Evolutionary conservation across 345 rosid genomes (phyloP).

Genomic region (Viola odorata): DNA sequence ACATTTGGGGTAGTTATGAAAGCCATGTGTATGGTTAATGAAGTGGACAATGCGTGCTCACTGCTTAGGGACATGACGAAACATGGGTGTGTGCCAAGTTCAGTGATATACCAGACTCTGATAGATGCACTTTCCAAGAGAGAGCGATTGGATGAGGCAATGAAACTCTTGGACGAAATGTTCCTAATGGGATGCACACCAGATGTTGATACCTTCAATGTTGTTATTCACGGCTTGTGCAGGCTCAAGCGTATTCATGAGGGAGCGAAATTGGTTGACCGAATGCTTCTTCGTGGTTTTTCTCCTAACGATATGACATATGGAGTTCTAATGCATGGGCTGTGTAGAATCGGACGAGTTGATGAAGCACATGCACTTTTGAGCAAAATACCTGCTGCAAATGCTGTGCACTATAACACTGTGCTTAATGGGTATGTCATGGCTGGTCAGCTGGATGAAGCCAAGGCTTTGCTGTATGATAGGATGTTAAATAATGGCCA

Average conservation of each 20-base stretch:
- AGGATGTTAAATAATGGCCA: slow-evolving; percentile 31
- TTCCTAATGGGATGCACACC: slow-evolving; percentile 74
- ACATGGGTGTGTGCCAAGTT: slow-evolving; percentile 82
- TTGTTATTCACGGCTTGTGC: slow-evolving; percentile 63
- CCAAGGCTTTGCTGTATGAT: slow-evolving; percentile 40
- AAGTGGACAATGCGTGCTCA: slow-evolving; percentile 65
- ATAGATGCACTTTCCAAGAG: slow-evolving; percentile 66
- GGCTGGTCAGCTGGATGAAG: slow-evolving; percentile 56
- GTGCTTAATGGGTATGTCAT: slow-evolving; percentile 67
- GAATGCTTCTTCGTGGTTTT: slow-evolving; percentile 73
- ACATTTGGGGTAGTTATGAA: slow-evolving; percentile 73
- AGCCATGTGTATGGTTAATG: slow-evolving; percentile 56
- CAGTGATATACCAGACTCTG: slow-evolving; percentile 65
- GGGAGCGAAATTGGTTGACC: slow-evolving; percentile 61
- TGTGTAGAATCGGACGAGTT: slow-evolving; percentile 55
- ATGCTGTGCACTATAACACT: slow-evolving; percentile 52
- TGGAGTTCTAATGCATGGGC: slow-evolving; percentile 58
- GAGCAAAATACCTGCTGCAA: slow-evolving; percentile 38
- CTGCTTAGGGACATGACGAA: slow-evolving; percentile 74
- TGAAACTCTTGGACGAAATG: slow-evolving; percentile 78
- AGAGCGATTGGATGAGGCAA: slow-evolving; percentile 53
- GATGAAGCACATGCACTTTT: slow-evolving; percentile 69
- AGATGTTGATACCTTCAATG: slow-evolving; percentile 77
- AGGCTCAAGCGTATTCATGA: slow-evolving; percentile 56
- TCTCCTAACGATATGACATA: slow-evolving; percentile 44